Evolutionary conservation across 1,284 basidiomycete species (phyloP), one percentile per base, ranked within the genome.

Genomic region (Phylloboletellus chloephorus): DNA sequence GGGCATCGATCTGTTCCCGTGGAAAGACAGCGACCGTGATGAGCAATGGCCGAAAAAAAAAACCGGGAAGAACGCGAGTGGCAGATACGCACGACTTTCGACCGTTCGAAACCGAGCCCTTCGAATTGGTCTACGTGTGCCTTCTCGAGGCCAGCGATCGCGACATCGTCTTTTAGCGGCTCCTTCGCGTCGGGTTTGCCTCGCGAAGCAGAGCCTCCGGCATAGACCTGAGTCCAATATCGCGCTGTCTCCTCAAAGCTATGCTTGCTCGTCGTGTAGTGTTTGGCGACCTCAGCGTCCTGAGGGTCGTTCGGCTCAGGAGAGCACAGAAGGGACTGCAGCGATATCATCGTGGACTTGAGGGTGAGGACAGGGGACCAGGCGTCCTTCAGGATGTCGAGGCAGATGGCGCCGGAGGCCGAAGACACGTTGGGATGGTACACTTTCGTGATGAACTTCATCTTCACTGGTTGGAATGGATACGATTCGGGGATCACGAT

Each of bases 381-480:
- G 20, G 89, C 89, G 61, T 96, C 91, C 64, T 88, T 88, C 52
- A 90, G 71, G 54, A 89, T 89, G 57, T 86, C 82, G 45, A 93
- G 82, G 62, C 90, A 92, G 66, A 93, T 93, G 41, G 88, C 90
- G 39, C 90, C 95, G 10, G 88, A 93, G 30, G 88, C 88, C 19
- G 91, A 96, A 17, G 92, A 96, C 40, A 98, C 76, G 62, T 98
- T 98, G 2, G 96, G 95, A 67, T 98, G 95, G 63, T 98, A 98
- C 31, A 98, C 89, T 65, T 94, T 92, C 46, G 89, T 95, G 54
- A 90, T 81, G 64, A 96, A 96, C 64, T 93, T 93, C 93, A 98
- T 98, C 73, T 98, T 97, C 48, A 96, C 87, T 1, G 95, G 93
- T 64, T 94, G 88, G 64, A 98, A 98, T 4, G 95, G 95, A 62